A percentile compares a stretch with the other conserved stretches of the same genome.
These are phyloP conservation scores for Apiospora koreana DNA, from an alignment of 2,329 filamentous ascomycete genomes.

Conservation along the genomic window DNA sequence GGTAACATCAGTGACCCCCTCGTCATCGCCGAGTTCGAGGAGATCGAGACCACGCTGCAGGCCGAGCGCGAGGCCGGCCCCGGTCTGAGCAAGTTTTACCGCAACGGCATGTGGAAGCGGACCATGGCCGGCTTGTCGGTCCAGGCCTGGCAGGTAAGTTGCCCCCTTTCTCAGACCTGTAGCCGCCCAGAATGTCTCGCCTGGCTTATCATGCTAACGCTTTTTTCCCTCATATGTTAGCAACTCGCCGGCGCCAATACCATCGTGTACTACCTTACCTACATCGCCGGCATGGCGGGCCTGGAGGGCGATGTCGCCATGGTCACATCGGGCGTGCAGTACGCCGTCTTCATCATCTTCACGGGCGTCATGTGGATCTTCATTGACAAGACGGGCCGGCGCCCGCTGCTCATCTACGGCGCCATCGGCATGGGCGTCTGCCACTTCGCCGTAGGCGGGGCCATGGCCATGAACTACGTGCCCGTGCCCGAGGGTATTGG, in stretches of 20 bases:
- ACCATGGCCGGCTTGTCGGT: constrained; percentile 57
- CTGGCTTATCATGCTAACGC: background rate
- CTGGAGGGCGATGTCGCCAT: constrained; percentile 53
- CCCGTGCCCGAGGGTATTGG: constrained; percentile 44
- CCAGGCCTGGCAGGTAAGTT: constrained; percentile 54
- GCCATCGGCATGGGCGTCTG: constrained; percentile 65
- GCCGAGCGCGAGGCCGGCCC: constrained; percentile 36
- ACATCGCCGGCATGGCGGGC: constrained; percentile 61
- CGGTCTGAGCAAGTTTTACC: constrained; percentile 40
- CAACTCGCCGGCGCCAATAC: constrained; percentile 54
- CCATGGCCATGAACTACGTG: constrained; percentile 49
- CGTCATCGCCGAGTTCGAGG: constrained; percentile 59
- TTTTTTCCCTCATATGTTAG: constrained; percentile 28
- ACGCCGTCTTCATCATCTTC: constrained; percentile 51
- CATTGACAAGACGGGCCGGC: constrained; percentile 59
- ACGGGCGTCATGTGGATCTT: constrained; percentile 51
- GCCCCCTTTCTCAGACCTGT: constrained; percentile 13
- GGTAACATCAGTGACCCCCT: constrained; percentile 55
- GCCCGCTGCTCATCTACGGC: constrained; percentile 66
- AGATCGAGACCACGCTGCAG: constrained; percentile 45
- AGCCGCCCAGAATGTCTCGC: background rate
- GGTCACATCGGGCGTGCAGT: constrained; percentile 57
- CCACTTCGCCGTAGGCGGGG: constrained; percentile 55
- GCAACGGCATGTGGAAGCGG: constrained; percentile 58
- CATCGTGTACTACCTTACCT: constrained; percentile 61